phyloP scores from a whole-genome alignment of 2,329 filamentous ascomycete genomes.

The Fusarium poae region DNA sequence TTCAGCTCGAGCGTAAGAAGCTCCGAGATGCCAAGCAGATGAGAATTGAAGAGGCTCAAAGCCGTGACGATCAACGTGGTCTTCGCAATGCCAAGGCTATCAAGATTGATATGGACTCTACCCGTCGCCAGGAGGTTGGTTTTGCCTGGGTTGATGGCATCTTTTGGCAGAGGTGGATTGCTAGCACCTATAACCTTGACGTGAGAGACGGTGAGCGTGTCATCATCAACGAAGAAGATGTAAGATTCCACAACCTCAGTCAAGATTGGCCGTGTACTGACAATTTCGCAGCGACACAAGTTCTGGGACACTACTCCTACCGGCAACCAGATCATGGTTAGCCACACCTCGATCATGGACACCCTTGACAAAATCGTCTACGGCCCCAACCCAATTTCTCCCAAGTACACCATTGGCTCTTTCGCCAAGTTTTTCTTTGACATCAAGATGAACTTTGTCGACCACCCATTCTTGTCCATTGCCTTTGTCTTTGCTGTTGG shows the following conservation, averaged over 20 bases:
- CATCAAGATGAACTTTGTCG: slow-evolving; percentile 68
- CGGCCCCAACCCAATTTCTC: slow-evolving; percentile 76
- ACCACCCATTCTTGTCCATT: slow-evolving; percentile 70
- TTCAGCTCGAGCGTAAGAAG: slow-evolving; percentile 93
- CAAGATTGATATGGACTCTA: slow-evolving; percentile 88
- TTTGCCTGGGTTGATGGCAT: slow-evolving; percentile 98
- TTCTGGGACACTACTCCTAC: slow-evolving; percentile 96
- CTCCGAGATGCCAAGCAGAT: slow-evolving; percentile 94
- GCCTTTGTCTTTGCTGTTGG: slow-evolving; percentile 70
- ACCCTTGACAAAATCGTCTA: slow-evolving; percentile 80
- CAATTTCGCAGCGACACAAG: slow-evolving; percentile 76
- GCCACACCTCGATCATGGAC: slow-evolving; percentile 90
- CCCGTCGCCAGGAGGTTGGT: slow-evolving; percentile 86
- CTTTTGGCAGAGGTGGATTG: slow-evolving; percentile 98
- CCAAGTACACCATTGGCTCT: slow-evolving; percentile 81
- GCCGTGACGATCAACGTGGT: slow-evolving; percentile 89
- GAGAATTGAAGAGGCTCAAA: slow-evolving; percentile 95
- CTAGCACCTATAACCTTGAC: slow-evolving; percentile 93
- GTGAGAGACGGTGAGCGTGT: slow-evolving; percentile 90
- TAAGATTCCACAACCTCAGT: slow-evolving; percentile 65
- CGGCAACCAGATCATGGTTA: slow-evolving; percentile 89
- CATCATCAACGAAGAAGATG: slow-evolving; percentile 96
- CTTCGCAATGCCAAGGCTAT: slow-evolving; percentile 90
- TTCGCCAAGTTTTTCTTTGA: slow-evolving; percentile 80
- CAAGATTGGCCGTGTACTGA: slow-evolving; percentile 50